A percentile compares a stretch with the other conserved stretches of the same genome.
Evolutionary conservation across 2,329 filamentous ascomycete genomes (phyloP).

Genomic region (Nigrospora sphaerica): DNA sequence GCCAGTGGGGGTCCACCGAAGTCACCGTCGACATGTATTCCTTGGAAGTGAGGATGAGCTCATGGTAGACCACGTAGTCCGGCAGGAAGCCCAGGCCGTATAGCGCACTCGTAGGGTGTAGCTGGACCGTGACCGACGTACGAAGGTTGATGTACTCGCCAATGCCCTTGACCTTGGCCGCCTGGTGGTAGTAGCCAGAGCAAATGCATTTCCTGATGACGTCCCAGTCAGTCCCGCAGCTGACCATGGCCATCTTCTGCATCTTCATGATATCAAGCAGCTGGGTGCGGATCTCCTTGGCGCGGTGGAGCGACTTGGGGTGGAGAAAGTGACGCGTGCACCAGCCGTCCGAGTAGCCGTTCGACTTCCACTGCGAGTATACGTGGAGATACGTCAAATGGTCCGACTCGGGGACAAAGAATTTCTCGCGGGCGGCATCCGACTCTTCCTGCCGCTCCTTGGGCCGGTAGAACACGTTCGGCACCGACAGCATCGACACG

Average conservation of each 20-base stretch:
- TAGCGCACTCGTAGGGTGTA: slow-evolving; percentile 88
- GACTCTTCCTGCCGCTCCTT: slow-evolving; percentile 97
- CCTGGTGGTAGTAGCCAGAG: slow-evolving; percentile 96
- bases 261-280: slow-evolving; percentile 88
- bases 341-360: slow-evolving; percentile 86
- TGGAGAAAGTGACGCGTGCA: slow-evolving; percentile 91
- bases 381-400: slow-evolving; percentile 94
- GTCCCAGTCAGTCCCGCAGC: slow-evolving; percentile 96
- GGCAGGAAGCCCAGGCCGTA: slow-evolving; percentile 91
- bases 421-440: slow-evolving; percentile 91
- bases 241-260: slow-evolving; percentile 81
- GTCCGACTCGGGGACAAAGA: slow-evolving; percentile 96
- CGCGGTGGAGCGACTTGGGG: slow-evolving; percentile 84
- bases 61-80: slow-evolving; percentile 97
- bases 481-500: slow-evolving; percentile 94
- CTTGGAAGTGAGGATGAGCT: slow-evolving; percentile 91
- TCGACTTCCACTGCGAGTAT: slow-evolving; percentile 89
- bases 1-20: slow-evolving; percentile 91
- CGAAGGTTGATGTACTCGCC: slow-evolving; percentile 96
- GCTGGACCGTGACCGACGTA: slow-evolving; percentile 86
- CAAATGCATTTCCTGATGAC: slow-evolving; percentile 94
- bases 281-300: slow-evolving; percentile 91
- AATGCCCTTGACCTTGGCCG: slow-evolving; percentile 89
- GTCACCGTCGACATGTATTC: slow-evolving; percentile 99
- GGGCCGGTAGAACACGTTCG: slow-evolving; percentile 92